Percentiles rank a stretch among this genome's conserved stretches.
Conservation (phyloP, 148 eudicot species). For the Amaranthus hypochondriacus region DNA sequence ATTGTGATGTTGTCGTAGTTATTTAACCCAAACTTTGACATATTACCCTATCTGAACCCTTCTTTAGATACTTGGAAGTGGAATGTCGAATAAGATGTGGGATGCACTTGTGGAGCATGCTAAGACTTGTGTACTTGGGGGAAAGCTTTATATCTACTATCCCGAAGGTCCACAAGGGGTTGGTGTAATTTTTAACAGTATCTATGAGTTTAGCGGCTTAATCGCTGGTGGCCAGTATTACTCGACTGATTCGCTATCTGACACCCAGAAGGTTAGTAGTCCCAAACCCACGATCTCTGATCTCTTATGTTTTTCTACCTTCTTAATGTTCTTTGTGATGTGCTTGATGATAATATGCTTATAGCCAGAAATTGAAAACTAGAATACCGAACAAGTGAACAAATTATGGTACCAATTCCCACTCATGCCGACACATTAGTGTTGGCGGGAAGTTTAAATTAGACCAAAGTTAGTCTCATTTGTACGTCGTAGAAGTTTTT, state of each 20-base stretch:
- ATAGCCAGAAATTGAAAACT: no score
- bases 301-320: not conserved
- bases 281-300: not conserved
- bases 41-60: not conserved
- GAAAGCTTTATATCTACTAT: slow-evolving; percentile 73
- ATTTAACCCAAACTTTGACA: not conserved
- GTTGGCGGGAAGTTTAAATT: not conserved
- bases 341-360: not conserved
- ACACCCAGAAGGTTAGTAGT: slow-evolving; percentile 62
- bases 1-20: not conserved
- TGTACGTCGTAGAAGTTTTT: not conserved
- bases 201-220: slow-evolving; percentile 76
- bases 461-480: not conserved
- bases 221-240: slow-evolving; percentile 66
- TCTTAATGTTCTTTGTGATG: not conserved
- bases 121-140: slow-evolving; percentile 84
- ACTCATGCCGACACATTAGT: not conserved
- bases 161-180: slow-evolving; percentile 62
- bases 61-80: slow-evolving; percentile 83
- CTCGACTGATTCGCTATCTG: slow-evolving; percentile 75
- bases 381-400: no score
- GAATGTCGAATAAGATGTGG: slow-evolving; percentile 99
- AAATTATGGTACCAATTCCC: no score
- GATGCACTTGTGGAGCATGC: slow-evolving; percentile 85
- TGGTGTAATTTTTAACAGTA: slow-evolving; percentile 78